Conservation (phyloP, 768 basidiomycete genomes). For the Xerocomellus intermedius region DNA sequence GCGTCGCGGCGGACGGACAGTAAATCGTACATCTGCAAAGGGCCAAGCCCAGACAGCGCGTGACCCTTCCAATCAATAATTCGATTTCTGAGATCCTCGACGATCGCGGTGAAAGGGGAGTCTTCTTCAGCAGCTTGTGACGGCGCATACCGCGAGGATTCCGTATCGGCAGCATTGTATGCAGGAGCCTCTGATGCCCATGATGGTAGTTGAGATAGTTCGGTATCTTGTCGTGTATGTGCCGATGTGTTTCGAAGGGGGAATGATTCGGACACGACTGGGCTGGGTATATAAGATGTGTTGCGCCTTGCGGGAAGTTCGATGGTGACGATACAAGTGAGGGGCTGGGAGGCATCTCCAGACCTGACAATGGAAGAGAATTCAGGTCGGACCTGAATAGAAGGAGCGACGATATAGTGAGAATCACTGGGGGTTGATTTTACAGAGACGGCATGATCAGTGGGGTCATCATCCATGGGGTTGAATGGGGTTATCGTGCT, state of each 20-base stretch:
- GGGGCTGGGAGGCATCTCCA: constrained; percentile 67
- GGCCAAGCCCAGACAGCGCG: constrained; percentile 83
- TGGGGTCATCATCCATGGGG: constrained; percentile 82
- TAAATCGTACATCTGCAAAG: constrained; percentile 89
- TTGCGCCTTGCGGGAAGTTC: constrained; percentile 82
- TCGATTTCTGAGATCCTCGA: constrained; percentile 84
- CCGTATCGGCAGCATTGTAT: constrained; percentile 30
- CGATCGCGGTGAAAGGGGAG: constrained; percentile 78
- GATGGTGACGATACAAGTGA: constrained; percentile 93
- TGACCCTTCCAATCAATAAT: constrained; percentile 98
- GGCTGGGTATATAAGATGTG: constrained; percentile 49
- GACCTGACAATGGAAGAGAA: constrained; percentile 78
- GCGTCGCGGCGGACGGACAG: constrained; percentile 85
- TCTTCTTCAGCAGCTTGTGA: constrained; percentile 48
- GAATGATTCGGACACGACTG: constrained; percentile 50
- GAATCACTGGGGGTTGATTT: constrained; percentile 48
- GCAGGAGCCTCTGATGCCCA: constrained; percentile 20
- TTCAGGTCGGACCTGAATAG: constrained; percentile 92
- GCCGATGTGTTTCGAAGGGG: constrained; percentile 28
- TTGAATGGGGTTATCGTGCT: constrained; percentile 44
- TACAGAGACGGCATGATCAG: constrained; percentile 56
- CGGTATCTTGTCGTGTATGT: constrained; percentile 25
- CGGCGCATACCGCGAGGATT: constrained; percentile 30
- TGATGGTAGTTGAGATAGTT: constrained; percentile 12
- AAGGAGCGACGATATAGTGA: constrained; percentile 83